Evolutionary conservation across 306 rosid species (phyloP), one percentile per base, ranked within the genome.

Genomic region (Biancaea sappan): DNA sequence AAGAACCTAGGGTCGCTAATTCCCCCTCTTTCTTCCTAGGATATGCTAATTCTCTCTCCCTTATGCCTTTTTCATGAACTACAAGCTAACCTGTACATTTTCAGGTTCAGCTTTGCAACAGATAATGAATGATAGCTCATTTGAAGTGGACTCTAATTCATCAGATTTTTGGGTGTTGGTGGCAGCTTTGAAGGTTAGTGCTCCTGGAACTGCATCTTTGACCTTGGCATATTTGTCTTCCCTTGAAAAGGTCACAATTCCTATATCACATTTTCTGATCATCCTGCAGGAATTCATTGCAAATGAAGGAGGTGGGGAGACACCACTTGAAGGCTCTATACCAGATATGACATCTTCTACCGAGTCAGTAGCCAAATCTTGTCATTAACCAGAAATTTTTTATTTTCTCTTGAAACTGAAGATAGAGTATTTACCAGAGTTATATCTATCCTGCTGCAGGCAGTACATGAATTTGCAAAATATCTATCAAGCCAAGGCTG

Each of bases 331-430:
- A 77, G 99, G 99, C 82, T 92, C 99, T 67, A 94, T 94, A 82
- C 95, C 97, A n/a, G 99, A 94, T 74, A 94, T 94, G 99, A 94
- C 99, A 79, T 88, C 99, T 73, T 86, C 99, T 75, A 94, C 99
- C 0, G 99, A 94, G 97, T 94, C 51, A 87, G 94, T 81, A 59
- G 54, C 51, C 44, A 26, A 37, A 47, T 82, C 48, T 67, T 56
- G 74, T 18, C 61, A 37, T 51, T 41, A 61, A 77, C 21, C 28
- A 16, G 74, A 70, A 19, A 13, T 11, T 52, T 79, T 53, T 38
- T 66, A 13, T 79, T 41, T 37, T 72, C 57, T 79, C 34, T 48
- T 8, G 13, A 43, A 52, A 29, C 22, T 43, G 37, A 69, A 69
- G 50, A 53, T 19, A 24, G 60, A 68, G 50, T 83, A 50, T 86